Percentiles rank a stretch among this genome's conserved stretches.
These are phyloP conservation scores for Nicotiana paniculata DNA, from an alignment of 257 asterid species.

Conservation along the genomic window DNA sequence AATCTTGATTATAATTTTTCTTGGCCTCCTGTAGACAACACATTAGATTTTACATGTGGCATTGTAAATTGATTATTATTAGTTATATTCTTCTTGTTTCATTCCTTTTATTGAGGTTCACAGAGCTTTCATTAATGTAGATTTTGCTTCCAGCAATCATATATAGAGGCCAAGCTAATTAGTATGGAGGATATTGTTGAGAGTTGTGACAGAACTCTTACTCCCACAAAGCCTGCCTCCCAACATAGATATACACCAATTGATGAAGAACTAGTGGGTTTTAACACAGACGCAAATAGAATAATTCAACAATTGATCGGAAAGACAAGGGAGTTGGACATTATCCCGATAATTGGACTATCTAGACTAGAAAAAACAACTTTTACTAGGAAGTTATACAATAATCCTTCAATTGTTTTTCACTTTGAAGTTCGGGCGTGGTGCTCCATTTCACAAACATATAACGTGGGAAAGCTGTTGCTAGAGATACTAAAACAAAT, in stretches of 20 bases:
- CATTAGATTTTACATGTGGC: too few relatives aligned
- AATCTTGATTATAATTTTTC: too few relatives aligned
- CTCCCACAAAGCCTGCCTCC: neutral
- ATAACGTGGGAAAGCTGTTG: neutral
- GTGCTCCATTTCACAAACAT: conserved; percentile 11
- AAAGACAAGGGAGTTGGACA: neutral
- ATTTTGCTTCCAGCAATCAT: neutral
- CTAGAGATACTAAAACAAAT: conserved; percentile 7
- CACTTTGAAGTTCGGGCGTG: conserved; percentile 13
- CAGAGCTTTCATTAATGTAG: neutral
- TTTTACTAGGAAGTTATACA: neutral
- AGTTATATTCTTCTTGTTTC: neutral
- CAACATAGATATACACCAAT: neutral
- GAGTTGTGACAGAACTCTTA: neutral
- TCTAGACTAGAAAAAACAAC: conserved; percentile 12
- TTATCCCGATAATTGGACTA: conserved; percentile 17
- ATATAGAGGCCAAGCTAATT: neutral
- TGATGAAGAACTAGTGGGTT: neutral
- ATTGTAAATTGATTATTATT: neutral
- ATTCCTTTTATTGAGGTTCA: neutral
- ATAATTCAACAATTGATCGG: neutral
- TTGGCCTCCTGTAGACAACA: too few relatives aligned
- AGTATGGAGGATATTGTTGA: neutral
- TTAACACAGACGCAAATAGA: neutral
- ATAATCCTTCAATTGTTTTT: accelerated